These are phyloP conservation scores for Globisporangium irregulare DNA, from an alignment of 352 stramenopile species.

Conservation along the genomic window DNA sequence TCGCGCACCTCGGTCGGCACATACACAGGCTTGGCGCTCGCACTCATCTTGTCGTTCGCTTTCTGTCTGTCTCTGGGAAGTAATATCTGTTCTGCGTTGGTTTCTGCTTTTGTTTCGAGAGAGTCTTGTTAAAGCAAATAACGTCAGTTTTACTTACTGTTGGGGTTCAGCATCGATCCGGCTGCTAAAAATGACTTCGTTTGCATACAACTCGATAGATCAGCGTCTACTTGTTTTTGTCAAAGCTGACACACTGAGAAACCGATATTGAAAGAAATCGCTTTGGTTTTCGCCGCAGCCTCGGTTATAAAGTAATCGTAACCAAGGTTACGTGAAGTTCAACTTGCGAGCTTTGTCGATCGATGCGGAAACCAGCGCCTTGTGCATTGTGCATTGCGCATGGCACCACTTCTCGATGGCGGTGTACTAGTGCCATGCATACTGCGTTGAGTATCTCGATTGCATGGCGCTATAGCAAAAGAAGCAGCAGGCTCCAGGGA, in stretches of 20 bases:
- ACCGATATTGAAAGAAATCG: neutral
- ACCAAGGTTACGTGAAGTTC: neutral
- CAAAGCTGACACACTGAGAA: neutral
- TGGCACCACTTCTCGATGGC: neutral
- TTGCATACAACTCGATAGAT: neutral
- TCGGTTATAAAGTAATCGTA: neutral
- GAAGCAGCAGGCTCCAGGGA: no score
- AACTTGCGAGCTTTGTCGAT: neutral
- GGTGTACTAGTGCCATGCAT: neutral
- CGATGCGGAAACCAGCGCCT: neutral
- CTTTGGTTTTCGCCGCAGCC: neutral
- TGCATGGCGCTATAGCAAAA: neutral
- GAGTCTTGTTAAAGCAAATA: neutral
- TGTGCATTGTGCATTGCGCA: no score
- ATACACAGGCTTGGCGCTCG: slow-evolving; percentile 56
- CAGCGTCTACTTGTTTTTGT: neutral
- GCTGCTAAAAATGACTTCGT: neutral
- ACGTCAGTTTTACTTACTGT: neutral
- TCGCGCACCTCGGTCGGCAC: slow-evolving; percentile 72
- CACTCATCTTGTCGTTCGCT: slow-evolving; percentile 24
- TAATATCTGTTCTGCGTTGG: neutral
- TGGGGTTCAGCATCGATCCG: neutral
- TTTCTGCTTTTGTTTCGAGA: slow-evolving; percentile 3
- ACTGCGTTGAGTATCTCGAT: neutral
- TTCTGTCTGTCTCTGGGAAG: neutral